Conservation (phyloP, 2,329 filamentous ascomycete genomes). For the Fusarium lateritium region DNA sequence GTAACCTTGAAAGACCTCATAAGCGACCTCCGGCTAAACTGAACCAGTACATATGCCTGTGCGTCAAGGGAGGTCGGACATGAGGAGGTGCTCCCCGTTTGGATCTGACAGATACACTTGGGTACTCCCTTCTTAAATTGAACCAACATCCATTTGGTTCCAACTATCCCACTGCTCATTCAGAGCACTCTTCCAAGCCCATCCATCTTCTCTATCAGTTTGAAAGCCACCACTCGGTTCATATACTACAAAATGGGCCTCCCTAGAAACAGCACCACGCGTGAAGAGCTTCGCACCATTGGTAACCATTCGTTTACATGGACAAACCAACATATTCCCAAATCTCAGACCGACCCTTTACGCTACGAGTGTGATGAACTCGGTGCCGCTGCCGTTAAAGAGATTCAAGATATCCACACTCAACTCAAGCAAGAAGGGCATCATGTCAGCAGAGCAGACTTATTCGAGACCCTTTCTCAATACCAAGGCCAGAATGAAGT, state of each 20-base stretch:
- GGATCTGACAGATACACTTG: neutral
- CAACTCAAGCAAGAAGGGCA: conserved; percentile 6
- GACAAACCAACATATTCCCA: conserved; percentile 24
- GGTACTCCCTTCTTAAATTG: conserved; percentile 1
- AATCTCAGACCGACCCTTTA: conserved; percentile 27
- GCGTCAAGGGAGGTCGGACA: neutral
- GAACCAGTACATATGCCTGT: neutral
- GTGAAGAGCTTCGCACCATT: conserved; percentile 10
- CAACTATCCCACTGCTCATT: neutral
- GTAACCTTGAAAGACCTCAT: too few species aligned
- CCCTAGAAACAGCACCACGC: neutral
- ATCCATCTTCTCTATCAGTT: neutral
- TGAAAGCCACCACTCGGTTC: neutral
- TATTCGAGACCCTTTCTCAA: conserved; percentile 20
- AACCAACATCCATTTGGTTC: neutral
- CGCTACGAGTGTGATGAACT: conserved; percentile 24
- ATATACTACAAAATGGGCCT: neutral
- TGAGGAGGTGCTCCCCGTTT: neutral
- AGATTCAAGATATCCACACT: conserved; percentile 12
- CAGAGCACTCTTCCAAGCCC: neutral
- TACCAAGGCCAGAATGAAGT: conserved; percentile 3
- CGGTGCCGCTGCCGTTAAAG: conserved; percentile 15
- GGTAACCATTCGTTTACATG: conserved; percentile 23
- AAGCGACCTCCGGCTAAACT: neutral
- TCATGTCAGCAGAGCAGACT: conserved; percentile 9